Evolutionary conservation across 495 filamentous ascomycete genomes (phyloP).

Genomic region (Niebla homalea): DNA sequence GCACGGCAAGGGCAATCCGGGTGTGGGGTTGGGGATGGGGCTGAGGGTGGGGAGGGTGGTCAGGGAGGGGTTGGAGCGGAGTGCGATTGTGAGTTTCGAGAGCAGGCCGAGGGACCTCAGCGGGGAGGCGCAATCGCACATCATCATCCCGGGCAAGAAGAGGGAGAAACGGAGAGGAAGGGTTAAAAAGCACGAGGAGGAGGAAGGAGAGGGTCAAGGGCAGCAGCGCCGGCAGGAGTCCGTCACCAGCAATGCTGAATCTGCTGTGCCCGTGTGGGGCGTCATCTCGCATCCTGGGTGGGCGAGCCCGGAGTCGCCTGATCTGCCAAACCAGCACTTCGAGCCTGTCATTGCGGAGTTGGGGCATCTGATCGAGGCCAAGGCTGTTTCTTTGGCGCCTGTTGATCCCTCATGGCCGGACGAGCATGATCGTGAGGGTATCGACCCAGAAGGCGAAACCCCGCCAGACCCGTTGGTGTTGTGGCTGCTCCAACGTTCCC

Average conservation of each 20-base stretch:
- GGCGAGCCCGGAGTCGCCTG: slow-evolving; percentile 61
- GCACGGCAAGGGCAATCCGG: slow-evolving; percentile 45
- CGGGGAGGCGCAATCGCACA: slow-evolving; percentile 16
- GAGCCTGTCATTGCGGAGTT: slow-evolving; percentile 70
- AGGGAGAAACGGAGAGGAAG: neutral
- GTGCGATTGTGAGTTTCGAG: slow-evolving; percentile 70
- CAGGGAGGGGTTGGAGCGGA: slow-evolving; percentile 51
- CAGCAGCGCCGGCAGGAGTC: slow-evolving; percentile 5
- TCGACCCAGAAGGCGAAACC: slow-evolving; percentile 13
- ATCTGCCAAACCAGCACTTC: slow-evolving; percentile 71
- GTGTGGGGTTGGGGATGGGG: slow-evolving; percentile 28
- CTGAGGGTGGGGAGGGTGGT: slow-evolving; percentile 65
- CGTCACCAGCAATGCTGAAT: neutral
- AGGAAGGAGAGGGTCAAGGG: no score
- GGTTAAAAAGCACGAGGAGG: neutral
- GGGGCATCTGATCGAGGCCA: slow-evolving; percentile 84
- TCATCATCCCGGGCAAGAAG: neutral
- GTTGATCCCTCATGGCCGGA: slow-evolving; percentile 33
- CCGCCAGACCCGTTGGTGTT: slow-evolving; percentile 50
- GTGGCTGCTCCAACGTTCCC: slow-evolving; percentile 54
- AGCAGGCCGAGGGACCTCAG: slow-evolving; percentile 47
- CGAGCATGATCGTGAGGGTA: slow-evolving; percentile 4
- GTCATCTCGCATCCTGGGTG: slow-evolving; percentile 75
- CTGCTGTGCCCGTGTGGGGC: slow-evolving; percentile 51
- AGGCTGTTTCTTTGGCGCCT: slow-evolving; percentile 72